Conservation (phyloP, 495 filamentous ascomycete genomes). For the Talaromyces nanjingensis region DNA sequence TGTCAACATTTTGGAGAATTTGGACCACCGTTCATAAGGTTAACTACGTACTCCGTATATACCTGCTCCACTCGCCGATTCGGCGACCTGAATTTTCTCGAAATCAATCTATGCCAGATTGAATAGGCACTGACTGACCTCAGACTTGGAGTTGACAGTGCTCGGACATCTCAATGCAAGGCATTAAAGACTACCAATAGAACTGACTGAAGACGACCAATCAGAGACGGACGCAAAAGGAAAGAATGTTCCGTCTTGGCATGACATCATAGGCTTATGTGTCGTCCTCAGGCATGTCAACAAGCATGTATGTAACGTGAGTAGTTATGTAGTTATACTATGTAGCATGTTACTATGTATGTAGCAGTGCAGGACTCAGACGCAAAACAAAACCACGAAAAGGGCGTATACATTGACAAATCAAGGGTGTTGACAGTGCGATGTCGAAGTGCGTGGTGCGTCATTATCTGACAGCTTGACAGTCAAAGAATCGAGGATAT, state of each 20-base stretch:
- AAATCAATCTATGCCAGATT: background rate
- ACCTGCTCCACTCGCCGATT: background rate
- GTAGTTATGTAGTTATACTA: too few relatives aligned
- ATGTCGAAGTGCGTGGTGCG: too few relatives aligned
- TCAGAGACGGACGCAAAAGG: background rate
- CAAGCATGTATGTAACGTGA: background rate
- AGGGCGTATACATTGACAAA: too few relatives aligned
- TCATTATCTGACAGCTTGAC: too few relatives aligned
- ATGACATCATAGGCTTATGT: constrained; percentile 1
- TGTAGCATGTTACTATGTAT: too few relatives aligned
- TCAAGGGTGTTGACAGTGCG: too few relatives aligned
- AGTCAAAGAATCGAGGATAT: too few relatives aligned
- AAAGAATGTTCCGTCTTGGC: constrained; percentile 2
- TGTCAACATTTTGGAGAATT: too few relatives aligned
- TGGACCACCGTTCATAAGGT: background rate
- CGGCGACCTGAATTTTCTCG: background rate
- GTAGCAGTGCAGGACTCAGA: too few relatives aligned
- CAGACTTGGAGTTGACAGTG: background rate
- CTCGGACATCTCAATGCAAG: background rate
- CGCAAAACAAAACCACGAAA: too few relatives aligned
- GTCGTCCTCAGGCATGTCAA: background rate
- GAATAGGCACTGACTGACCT: too few relatives aligned
- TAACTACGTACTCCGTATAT: background rate
- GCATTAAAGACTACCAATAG: background rate
- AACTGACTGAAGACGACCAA: background rate